These are phyloP conservation scores for Phytophthora nicotianae DNA, from an alignment of 352 stramenopile genomes.

Conservation along the genomic window DNA sequence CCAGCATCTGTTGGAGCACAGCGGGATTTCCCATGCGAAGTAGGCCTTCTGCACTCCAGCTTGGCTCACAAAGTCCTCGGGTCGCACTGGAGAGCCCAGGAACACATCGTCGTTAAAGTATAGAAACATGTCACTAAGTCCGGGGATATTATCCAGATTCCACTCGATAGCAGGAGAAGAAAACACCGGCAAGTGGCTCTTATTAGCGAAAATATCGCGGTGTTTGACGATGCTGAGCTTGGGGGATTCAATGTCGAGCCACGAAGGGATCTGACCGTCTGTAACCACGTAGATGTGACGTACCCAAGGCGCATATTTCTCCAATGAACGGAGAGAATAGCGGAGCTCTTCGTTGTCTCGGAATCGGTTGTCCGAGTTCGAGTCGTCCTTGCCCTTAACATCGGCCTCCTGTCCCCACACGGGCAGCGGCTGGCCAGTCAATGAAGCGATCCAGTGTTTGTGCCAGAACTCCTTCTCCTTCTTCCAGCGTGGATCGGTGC, in stretches of 20 bases:
- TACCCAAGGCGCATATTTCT: slow-evolving; percentile 96
- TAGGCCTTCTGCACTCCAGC: slow-evolving; percentile 91
- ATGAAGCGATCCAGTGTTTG: slow-evolving; percentile 86
- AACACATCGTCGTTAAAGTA: slow-evolving; percentile 98
- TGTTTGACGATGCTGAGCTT: slow-evolving; percentile 91
- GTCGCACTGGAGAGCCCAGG: slow-evolving; percentile 83
- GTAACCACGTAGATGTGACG: slow-evolving; percentile 95
- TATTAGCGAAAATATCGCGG: slow-evolving; percentile 90
- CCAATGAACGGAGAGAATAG: slow-evolving; percentile 92
- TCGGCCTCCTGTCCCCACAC: slow-evolving; percentile 46
- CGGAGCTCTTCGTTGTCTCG: slow-evolving; percentile 94
- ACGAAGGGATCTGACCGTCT: slow-evolving; percentile 93
- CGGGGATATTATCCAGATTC: slow-evolving; percentile 93
- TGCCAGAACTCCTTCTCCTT: slow-evolving; percentile 89
- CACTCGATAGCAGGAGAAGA: slow-evolving; percentile 94
- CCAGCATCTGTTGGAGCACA: slow-evolving; percentile 84
- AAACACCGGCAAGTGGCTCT: slow-evolving; percentile 92
- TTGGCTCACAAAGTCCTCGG: slow-evolving; percentile 93
- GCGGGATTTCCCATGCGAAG: slow-evolving; percentile 93
- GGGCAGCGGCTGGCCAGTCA: slow-evolving; percentile 81
- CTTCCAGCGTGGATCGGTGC: slow-evolving; percentile 93
- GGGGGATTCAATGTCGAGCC: slow-evolving; percentile 88
- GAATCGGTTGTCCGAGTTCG: slow-evolving; percentile 91
- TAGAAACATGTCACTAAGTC: slow-evolving; percentile 92
- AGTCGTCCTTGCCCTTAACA: slow-evolving; percentile 70